Percentiles rank a stretch among this genome's conserved stretches.
These are phyloP conservation scores for Zygnema cylindricum DNA, from an alignment of 139 green algal genomes.

Conservation along the genomic window DNA sequence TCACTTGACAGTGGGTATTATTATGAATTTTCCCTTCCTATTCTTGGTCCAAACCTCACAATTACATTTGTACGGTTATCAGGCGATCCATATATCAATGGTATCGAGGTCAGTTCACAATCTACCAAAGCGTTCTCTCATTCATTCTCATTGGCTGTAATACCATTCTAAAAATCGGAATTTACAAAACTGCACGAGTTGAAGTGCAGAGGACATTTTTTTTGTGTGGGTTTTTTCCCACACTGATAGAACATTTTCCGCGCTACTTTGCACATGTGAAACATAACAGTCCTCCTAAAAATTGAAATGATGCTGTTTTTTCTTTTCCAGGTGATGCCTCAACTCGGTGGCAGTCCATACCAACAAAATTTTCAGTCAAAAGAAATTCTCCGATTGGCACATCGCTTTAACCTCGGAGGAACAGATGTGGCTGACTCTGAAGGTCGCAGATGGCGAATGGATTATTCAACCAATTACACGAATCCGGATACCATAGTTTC, in stretches of 20 bases:
- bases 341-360: not conserved
- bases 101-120: slow-evolving; percentile 12
- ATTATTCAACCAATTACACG: slow-evolving; percentile 7
- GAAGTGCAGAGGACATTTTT: too few species aligned
- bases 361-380: not conserved
- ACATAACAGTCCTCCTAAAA: too few species aligned
- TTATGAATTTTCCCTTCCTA: slow-evolving; percentile 9
- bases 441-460: slow-evolving; percentile 1
- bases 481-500: not conserved
- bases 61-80: not conserved
- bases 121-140: too few species aligned
- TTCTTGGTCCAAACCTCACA: slow-evolving; percentile 7
- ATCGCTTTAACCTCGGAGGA: slow-evolving; percentile 4
- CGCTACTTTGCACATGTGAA: too few species aligned
- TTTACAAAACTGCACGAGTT: too few species aligned
- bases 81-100: not conserved
- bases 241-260: too few species aligned
- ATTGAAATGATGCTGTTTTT: too few species aligned
- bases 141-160: too few species aligned
- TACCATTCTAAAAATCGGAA: too few species aligned
- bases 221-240: too few species aligned
- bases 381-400: not conserved
- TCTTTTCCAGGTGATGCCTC: not conserved
- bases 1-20: not conserved
- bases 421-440: not conserved